A percentile compares a stretch with the other conserved stretches of the same genome.
Evolutionary conservation across 2,329 filamentous ascomycete species (phyloP).

Genomic region (Pseudogymnoascus sp.): DNA sequence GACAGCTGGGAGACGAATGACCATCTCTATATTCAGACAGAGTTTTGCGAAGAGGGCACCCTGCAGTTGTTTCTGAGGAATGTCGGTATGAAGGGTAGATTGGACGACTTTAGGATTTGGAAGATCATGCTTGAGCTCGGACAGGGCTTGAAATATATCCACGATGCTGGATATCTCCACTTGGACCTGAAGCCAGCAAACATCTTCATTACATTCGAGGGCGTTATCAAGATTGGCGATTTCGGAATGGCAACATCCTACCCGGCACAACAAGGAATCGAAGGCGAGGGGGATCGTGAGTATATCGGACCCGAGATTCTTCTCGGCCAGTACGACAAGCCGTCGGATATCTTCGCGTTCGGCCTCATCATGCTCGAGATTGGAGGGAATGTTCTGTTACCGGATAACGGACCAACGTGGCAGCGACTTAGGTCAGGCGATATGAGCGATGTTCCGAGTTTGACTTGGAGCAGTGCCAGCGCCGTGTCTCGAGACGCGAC

Average conservation of each 20-base stretch:
- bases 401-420: conserved; percentile 89
- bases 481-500: conserved; percentile 66
- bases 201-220: conserved; percentile 73
- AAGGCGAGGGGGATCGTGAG: conserved; percentile 89
- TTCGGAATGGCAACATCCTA: conserved; percentile 75
- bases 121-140: conserved; percentile 87
- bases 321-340: conserved; percentile 76
- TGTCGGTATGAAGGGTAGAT: conserved; percentile 71
- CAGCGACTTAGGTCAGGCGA: conserved; percentile 82
- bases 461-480: conserved; percentile 72
- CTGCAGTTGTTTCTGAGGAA: conserved; percentile 78
- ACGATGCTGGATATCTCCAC: conserved; percentile 78
- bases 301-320: conserved; percentile 95
- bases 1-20: conserved; percentile 82
- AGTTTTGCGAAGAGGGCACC: conserved; percentile 92
- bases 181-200: conserved; percentile 82
- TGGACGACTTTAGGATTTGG: conserved; percentile 98
- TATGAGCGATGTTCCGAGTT: conserved; percentile 76
- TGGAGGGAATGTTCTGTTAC: conserved; percentile 85
- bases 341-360: conserved; percentile 87
- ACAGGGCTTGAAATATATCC: conserved; percentile 82
- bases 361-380: conserved; percentile 93
- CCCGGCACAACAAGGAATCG: conserved; percentile 68
- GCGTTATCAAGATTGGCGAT: conserved; percentile 75
- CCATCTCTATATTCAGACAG: conserved; percentile 92